Conservation (phyloP, 2,329 filamentous ascomycete genomes). For the Pestalotiopsis sp. region DNA sequence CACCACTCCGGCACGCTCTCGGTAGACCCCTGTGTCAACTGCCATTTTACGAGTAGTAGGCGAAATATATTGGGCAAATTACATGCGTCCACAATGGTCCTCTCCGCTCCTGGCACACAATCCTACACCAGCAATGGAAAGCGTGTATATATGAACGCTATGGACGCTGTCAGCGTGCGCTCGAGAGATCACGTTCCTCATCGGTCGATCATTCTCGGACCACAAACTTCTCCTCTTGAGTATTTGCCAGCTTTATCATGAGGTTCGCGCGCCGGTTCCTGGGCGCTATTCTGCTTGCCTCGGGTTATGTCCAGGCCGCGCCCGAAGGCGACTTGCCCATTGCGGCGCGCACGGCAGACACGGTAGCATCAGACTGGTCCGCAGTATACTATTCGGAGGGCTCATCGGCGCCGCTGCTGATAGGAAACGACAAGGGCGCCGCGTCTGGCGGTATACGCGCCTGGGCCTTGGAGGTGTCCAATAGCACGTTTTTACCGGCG, state of each 20-base stretch:
- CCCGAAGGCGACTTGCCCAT: conserved; percentile 24
- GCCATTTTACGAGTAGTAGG: not conserved
- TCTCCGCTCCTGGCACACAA: too few species aligned
- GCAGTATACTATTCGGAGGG: conserved; percentile 38
- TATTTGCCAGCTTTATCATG: not conserved
- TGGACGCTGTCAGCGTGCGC: not conserved
- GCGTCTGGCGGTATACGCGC: conserved; percentile 45
- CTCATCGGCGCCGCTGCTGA: conserved; percentile 34
- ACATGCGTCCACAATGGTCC: not conserved
- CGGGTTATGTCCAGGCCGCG: not conserved
- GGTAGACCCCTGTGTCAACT: not conserved
- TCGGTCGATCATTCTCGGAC: not conserved
- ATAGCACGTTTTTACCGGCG: conserved; percentile 33
- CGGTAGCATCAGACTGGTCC: conserved; percentile 45
- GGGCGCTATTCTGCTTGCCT: not conserved
- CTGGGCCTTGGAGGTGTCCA: conserved; percentile 33
- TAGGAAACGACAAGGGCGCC: conserved; percentile 50
- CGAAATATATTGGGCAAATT: not conserved
- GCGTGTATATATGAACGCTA: too few species aligned
- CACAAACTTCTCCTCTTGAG: not conserved
- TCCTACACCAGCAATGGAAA: too few species aligned
- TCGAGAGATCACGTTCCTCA: not conserved
- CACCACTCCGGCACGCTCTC: not conserved
- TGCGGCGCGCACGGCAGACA: conserved; percentile 30
- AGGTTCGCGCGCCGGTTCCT: not conserved